Base-by-base conservation (phyloP, 305 asterid genomes). In the Caryopteris hybrid region DNA sequence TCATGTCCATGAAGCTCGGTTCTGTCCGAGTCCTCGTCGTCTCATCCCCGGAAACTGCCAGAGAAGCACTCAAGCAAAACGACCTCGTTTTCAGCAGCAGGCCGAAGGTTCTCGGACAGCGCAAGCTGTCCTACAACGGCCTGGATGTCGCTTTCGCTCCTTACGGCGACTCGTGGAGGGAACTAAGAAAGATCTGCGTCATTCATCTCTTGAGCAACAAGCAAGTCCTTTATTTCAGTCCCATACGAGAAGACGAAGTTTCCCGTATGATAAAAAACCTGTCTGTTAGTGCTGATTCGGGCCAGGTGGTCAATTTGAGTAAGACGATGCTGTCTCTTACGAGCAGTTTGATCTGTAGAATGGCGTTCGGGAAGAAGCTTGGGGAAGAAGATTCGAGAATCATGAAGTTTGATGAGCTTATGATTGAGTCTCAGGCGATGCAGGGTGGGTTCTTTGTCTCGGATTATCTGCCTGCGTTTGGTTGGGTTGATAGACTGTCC, bases 41-140 rank as follows among this genome's bases (percentile, higher is more conserved):
- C 33, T 78, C 86, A 2, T 80, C 88, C 0, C 66, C 83, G 1
- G 53, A 45, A 14, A 22, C 48, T 2, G 88, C 84, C 0, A 57
- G 66, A 42, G 68, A 74, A 50, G 81, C 70, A 0, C 50, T 82
- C 10, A 80, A 80, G 68, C 73, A 74, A 0, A 74, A 80, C 4
- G 90, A 80, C 58, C 74, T 70, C 8, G n/a, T 20, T 0, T 85
- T 79, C 17, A n/a, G 83, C 60, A 78, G 86, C 64, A 39, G 90
- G 16, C 87, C 90, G 0, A 63, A 23, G 6, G 3, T 60, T 2
- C 70, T 61, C 1, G 82, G 82, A 3, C 80, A 41, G 55, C 57
- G 31, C 0, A 76, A 58, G 46, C 12, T 81, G 5, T 60, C 76
- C 57, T 79, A 80, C 71, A 61, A 73, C 21, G 69, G 79, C 17